phyloP scores from a whole-genome alignment of 352 stramenopile genomes.

The Plasmopara muralis region DNA sequence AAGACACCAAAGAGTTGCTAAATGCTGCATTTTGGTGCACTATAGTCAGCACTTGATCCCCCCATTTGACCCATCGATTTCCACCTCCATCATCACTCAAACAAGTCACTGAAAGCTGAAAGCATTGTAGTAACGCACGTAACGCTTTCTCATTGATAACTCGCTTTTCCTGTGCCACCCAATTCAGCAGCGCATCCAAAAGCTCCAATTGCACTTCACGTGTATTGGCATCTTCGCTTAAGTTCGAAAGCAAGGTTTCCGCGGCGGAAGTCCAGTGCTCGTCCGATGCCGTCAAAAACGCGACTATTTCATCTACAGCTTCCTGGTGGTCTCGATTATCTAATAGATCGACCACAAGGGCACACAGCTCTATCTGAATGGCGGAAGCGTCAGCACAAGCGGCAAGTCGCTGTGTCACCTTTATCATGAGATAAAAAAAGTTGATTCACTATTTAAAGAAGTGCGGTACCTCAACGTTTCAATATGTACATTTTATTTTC shows the following conservation, averaged over 20 bases:
- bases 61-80: constrained; percentile 25
- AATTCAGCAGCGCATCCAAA: constrained; percentile 15
- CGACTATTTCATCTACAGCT: constrained; percentile 12
- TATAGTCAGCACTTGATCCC: constrained; percentile 19
- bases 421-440: neutral
- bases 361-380: constrained; percentile 9
- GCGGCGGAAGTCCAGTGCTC: constrained; percentile 9
- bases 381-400: constrained; percentile 13
- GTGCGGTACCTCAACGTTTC: neutral
- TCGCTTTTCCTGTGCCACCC: constrained; percentile 1
- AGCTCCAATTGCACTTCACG: constrained; percentile 16
- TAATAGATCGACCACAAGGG: constrained; percentile 6
- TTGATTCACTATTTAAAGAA: neutral
- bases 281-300: constrained; percentile 15
- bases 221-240: constrained; percentile 3
- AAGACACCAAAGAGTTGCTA: constrained; percentile 3
- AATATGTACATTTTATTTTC: neutral
- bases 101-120: constrained; percentile 10
- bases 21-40: constrained; percentile 12
- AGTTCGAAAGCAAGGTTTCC: constrained; percentile 18
- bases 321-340: constrained; percentile 4
- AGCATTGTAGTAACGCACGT: constrained; percentile 10
- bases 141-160: constrained; percentile 4
- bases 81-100: constrained; percentile 11
- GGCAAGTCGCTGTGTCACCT: constrained; percentile 4